Base-by-base conservation (phyloP, 2,329 filamentous ascomycete species). In the Onygena corvina region DNA sequence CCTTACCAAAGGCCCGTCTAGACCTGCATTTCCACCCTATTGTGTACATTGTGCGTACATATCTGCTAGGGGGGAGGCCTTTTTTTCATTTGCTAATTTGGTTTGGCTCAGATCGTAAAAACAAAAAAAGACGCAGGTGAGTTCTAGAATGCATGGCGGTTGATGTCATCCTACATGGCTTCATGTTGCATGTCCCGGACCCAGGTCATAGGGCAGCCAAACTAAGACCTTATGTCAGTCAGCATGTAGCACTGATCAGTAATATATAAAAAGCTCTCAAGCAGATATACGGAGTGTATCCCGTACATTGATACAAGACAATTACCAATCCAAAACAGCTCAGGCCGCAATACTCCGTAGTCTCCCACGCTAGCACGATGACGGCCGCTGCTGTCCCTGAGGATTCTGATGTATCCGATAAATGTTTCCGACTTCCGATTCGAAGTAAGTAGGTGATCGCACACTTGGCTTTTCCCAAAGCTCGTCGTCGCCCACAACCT, bases 141-240 rank as follows among this genome's bases (percentile, higher is more conserved):
- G 36, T 42, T 42, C 36, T 42, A 42, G 36, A 42, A 42, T 42
- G 36, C 36, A n/a, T 42, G 12, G 36, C 36, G 27, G 5, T 42
- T 42, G 36, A 42, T 42, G 36, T 42, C 36, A 42, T 42, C 36
- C 21, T 42, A 42, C 36, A 42, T 42, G 36, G 36, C 12, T 12
- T 42, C 36, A 21, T 42, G 36, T 42, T n/a, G 36, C 36, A 42
- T 42, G 21, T 14, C 36, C 36, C 36, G 21, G 21, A 20, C 36
- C 36, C 9, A 23, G 36, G 21, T 27, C 36, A 42, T 42, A 42
- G 36, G 36, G 36, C n/a, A n/a, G n/a, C 36, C 12, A 27, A 21
- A 12, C 27, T 42, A 42, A 42, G 36, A n/a, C 8, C 14, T 20
- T 42, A 25, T 8, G 25, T 33, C 5, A 40, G 36, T 40, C 36